Evolutionary conservation across 345 rosid genomes (phyloP), one percentile per base, ranked within the genome.

Genomic region (Populus davidiana): DNA sequence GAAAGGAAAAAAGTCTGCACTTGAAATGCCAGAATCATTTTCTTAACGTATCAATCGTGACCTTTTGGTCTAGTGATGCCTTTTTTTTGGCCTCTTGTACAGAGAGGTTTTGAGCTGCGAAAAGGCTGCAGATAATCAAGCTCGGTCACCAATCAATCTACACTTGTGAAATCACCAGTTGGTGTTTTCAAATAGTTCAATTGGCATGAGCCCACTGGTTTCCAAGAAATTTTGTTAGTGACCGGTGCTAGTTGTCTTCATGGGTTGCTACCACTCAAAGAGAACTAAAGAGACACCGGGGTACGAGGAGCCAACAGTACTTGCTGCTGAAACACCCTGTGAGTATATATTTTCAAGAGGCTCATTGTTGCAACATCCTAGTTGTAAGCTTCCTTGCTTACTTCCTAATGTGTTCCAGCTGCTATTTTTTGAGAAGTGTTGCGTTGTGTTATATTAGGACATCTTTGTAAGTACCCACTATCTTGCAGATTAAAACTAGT

Each of bases 291-390:
- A 18, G 25, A 59, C 77, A 18, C 88, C 86, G 14, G 94, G 97
- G 23, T 89, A 89, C 12, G 97, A 90, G 79, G 83, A 92, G 71
- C 94, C 97, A 10, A 82, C 82, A 5, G 84, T 88, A 82, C 97
- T 92, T 78, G 91, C 97, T 63, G 83, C 92, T 35, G 91, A 79
- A 90, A 92, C 97, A 75, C 88, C 91, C 65, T 92, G 97, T 92
- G 64, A 87, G 97, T 86, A 50, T 29, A 17, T 54, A 16, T 65
- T 44, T 2, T 35, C 33, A 49, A 54, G 64, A n/a, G 54, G 6
- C n/a, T 68, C 35, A 67, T 25, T 20, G 67, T 52, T 66, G 59
- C 44, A 67, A 23, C 35, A 47, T 69, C 68, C 50, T 67, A 69
- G 69, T 16, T 78, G 63, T n/a, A n/a, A n/a, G 11, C 21, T 23